A percentile compares a stretch with the other conserved stretches of the same genome.
Evolutionary conservation across 169 alveolate genomes (phyloP).

Genomic region (Babesia bovis): DNA sequence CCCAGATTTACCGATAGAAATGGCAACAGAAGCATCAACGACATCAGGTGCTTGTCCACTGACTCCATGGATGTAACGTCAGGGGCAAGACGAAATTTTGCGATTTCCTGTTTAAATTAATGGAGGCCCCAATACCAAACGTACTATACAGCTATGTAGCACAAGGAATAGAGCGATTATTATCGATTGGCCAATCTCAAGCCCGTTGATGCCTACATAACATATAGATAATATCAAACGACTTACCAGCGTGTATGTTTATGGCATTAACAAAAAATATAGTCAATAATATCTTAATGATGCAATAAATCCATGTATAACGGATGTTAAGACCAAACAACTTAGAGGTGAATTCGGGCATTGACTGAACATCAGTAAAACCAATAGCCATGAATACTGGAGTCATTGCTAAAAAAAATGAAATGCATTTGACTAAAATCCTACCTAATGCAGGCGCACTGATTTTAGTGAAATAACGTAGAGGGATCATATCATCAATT

Average conservation of each 20-base stretch:
- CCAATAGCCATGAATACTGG: constrained; percentile 35
- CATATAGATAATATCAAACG: neutral
- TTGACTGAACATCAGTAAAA: neutral
- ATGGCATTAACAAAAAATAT: constrained; percentile 89
- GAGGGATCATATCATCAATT: constrained; percentile 51
- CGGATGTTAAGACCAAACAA: neutral
- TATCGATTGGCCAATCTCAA: constrained; percentile 91
- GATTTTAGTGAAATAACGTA: constrained; percentile 25
- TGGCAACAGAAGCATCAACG: constrained; percentile 46
- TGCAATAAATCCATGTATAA: neutral
- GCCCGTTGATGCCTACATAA: constrained; percentile 88
- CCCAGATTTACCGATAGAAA: constrained; percentile 51
- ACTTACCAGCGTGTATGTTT: constrained; percentile 87
- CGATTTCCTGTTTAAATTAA: constrained; percentile 7
- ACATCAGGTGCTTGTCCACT: constrained; percentile 10
- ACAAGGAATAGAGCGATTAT: constrained; percentile 69
- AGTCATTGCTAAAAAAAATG: constrained; percentile 13
- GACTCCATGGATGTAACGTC: neutral
- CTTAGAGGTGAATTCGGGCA: neutral
- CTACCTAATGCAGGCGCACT: constrained; percentile 43
- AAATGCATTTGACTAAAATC: neutral
- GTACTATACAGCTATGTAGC: constrained; percentile 42
- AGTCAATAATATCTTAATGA: constrained; percentile 7
- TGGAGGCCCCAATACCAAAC: neutral
- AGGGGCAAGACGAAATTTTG: neutral